A percentile compares a stretch with the other conserved stretches of the same genome.
Conservation (phyloP, 768 basidiomycete species). For the Tephrocybe sp. region DNA sequence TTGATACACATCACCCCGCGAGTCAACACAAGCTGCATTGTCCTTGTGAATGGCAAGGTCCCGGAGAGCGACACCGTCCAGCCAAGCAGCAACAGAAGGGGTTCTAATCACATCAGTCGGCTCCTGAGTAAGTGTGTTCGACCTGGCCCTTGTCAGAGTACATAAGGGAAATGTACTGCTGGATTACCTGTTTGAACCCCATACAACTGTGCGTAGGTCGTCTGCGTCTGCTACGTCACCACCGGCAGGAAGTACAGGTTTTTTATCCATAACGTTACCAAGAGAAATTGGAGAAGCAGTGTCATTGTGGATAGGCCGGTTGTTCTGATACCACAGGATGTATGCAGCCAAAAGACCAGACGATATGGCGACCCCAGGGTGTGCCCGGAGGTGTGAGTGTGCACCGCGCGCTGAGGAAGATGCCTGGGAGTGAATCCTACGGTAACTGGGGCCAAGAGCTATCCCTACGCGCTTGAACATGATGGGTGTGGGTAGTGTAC, state of each 20-base stretch:
- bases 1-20: constrained; percentile 79
- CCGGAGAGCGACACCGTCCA: constrained; percentile 69
- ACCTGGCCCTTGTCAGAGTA: constrained; percentile 31
- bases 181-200: constrained; percentile 75
- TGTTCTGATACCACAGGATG: constrained; percentile 38
- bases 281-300: constrained; percentile 8
- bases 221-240: constrained; percentile 24
- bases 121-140: constrained; percentile 43
- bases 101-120: constrained; percentile 42
- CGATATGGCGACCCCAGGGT: constrained; percentile 21
- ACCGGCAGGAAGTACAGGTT: constrained; percentile 4
- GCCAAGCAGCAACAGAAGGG: constrained; percentile 54
- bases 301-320: constrained; percentile 33
- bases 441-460: constrained; percentile 21
- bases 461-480: constrained; percentile 32
- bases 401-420: constrained; percentile 19
- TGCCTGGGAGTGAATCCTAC: constrained; percentile 24
- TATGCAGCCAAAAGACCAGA: constrained; percentile 34
- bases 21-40: constrained; percentile 77
- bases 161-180: neutral
- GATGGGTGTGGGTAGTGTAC: neutral
- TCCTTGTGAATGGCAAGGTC: constrained; percentile 67
- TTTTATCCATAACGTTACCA: constrained; percentile 15
- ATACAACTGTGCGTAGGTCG: constrained; percentile 52
- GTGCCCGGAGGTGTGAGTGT: constrained; percentile 13